Evolutionary conservation across 345 rosid genomes (phyloP), one percentile per base, ranked within the genome.

Genomic region (Zanthoxylum bungeanum): DNA sequence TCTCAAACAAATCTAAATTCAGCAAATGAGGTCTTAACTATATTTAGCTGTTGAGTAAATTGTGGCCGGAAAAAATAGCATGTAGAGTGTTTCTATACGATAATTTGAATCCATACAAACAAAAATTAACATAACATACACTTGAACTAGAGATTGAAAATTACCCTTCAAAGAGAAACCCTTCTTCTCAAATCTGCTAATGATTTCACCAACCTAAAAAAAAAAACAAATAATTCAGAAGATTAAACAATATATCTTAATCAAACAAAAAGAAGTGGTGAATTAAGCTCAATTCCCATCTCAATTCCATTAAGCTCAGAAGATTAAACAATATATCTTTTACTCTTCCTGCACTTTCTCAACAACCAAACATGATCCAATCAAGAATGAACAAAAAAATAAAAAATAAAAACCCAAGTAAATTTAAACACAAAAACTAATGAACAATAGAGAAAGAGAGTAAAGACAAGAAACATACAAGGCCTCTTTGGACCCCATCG

Each of bases 401-500:
- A n/a, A n/a, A n/a, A n/a, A n/a, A n/a, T n/a, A n/a, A n/a, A n/a
- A n/a, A n/a, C n/a, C n/a, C n/a, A n/a, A n/a, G n/a, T n/a, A n/a
- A n/a, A n/a, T n/a, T n/a, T n/a, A n/a, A n/a, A n/a, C n/a, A n/a
- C n/a, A n/a, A n/a, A n/a, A n/a, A n/a, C n/a, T n/a, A n/a, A n/a
- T n/a, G n/a, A n/a, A n/a, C n/a, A 60, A 27, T 39, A 36, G 60
- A 60, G n/a, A n/a, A 34, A 22, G 24, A 49, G 25, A 7, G 58
- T 19, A 57, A n/a, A 16, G 16, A 52, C 27, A 1, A 14, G 34
- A 68, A 62, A 70, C 85, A 44, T 79, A 91, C 98, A 67, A 91
- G 93, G 71, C 96, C 96, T 65, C 97, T 90, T 68, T 90, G 98
- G 78, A 93, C 97, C 60, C 97, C 98, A 64, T 93, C 98, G 51